Conservation (phyloP, 768 basidiomycete species). For the Kwoniella sp. region DNA sequence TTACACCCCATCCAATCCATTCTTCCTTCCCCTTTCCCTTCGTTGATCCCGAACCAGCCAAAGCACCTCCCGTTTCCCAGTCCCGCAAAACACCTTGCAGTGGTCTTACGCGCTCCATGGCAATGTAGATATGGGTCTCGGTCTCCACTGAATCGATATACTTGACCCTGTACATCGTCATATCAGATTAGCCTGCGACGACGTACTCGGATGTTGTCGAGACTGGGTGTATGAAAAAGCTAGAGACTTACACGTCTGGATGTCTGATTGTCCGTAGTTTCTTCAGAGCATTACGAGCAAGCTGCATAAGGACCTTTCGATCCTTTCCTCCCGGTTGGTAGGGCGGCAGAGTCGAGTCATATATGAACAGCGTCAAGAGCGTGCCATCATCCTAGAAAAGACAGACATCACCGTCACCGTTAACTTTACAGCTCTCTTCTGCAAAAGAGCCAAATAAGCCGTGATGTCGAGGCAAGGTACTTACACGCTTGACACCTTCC, state of each 20-base stretch:
- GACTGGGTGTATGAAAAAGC: neutral
- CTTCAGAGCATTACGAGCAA: constrained; percentile 85
- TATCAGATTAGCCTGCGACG: neutral
- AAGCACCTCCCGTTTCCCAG: constrained; percentile 59
- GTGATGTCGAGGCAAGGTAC: constrained; percentile 25
- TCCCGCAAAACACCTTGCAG: constrained; percentile 66
- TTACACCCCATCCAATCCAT: constrained; percentile 91
- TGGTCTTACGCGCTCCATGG: constrained; percentile 90
- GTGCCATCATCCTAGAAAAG: constrained; percentile 77
- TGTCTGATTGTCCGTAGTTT: constrained; percentile 90
- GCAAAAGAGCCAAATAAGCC: constrained; percentile 28
- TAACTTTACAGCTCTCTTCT: constrained; percentile 4
- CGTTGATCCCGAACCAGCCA: constrained; percentile 17
- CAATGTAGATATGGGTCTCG: constrained; percentile 81
- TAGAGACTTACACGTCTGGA: constrained; percentile 69
- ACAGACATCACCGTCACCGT: too few relatives aligned
- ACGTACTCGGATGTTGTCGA: neutral
- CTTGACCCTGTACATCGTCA: constrained; percentile 62
- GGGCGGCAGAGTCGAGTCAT: constrained; percentile 61
- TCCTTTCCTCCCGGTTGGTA: constrained; percentile 56
- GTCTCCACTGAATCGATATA: constrained; percentile 93
- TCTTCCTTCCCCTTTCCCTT: constrained; percentile 71
- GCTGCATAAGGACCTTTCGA: constrained; percentile 67
- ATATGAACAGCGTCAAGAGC: constrained; percentile 87
- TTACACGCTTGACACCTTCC: constrained; percentile 84